phyloP scores from a whole-genome alignment of 208 protist species.

The Histomonas meleagridis region DNA sequence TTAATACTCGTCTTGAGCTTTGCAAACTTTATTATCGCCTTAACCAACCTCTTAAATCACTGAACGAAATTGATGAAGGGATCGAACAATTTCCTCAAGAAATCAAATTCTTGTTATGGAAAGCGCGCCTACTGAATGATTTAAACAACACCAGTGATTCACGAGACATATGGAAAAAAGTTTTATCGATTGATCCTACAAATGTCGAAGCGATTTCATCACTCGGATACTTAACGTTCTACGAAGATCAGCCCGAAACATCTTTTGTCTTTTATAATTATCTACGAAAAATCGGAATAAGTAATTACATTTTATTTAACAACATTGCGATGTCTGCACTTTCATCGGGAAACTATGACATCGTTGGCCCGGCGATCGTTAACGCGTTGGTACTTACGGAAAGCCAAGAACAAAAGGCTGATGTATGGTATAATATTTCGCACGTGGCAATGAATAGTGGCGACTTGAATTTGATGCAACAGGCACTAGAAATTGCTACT shows the following conservation, averaged over 20 bases:
- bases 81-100: slow-evolving; percentile 30
- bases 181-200: slow-evolving; percentile 16
- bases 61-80: not conserved
- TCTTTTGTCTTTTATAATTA: not conserved
- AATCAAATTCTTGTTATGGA: not conserved
- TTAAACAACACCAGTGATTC: not conserved
- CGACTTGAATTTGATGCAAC: not conserved
- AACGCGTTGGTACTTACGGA: not conserved
- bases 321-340: not conserved
- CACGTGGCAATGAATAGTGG: not conserved
- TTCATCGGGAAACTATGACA: not conserved
- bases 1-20: slow-evolving; percentile 5
- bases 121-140: not conserved
- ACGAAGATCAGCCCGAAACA: slow-evolving; percentile 36
- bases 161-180: not conserved
- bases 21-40: not conserved
- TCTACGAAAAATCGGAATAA: not conserved
- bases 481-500: slow-evolving; percentile 12
- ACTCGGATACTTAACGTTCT: not conserved
- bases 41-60: slow-evolving; percentile 34
- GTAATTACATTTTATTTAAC: not conserved
- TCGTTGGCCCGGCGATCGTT: not conserved
- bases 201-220: not conserved
- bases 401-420: not conserved
- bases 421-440: slow-evolving; percentile 37